These are phyloP conservation scores for Marasmius fiardii DNA, from an alignment of 1,284 basidiomycete species.

Conservation along the genomic window DNA sequence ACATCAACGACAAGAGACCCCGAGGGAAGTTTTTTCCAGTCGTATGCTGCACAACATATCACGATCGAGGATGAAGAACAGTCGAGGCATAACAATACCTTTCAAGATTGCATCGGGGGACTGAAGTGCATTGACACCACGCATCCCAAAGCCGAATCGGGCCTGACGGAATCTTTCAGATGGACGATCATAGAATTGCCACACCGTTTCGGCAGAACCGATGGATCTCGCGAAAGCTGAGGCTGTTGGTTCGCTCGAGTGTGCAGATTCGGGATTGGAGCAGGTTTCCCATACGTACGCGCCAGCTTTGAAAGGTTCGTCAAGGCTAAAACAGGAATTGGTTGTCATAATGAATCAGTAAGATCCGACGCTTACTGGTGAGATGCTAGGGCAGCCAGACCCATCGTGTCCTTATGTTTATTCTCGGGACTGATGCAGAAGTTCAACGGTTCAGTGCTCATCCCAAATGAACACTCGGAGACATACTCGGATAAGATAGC, in stretches of 20 bases:
- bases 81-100: slow-evolving; percentile 18
- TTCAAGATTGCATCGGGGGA: slow-evolving; percentile 25
- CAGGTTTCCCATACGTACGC: slow-evolving; percentile 31
- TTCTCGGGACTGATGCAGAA: slow-evolving; percentile 13
- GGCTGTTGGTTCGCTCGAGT: slow-evolving; percentile 24
- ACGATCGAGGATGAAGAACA: background rate
- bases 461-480: background rate
- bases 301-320: slow-evolving; percentile 32
- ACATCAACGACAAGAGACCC: slow-evolving; percentile 38
- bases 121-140: slow-evolving; percentile 23
- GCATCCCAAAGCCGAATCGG: slow-evolving; percentile 33
- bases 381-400: slow-evolving; percentile 17
- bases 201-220: slow-evolving; percentile 21
- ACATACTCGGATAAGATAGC: slow-evolving; percentile 17
- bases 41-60: slow-evolving; percentile 25
- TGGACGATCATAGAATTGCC: slow-evolving; percentile 26
- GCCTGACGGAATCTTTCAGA: slow-evolving; percentile 23
- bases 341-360: background rate
- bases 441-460: background rate
- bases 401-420: slow-evolving; percentile 25
- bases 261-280: slow-evolving; percentile 25
- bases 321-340: slow-evolving; percentile 21
- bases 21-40: slow-evolving; percentile 29
- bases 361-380: slow-evolving; percentile 9
- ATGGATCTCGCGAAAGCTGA: slow-evolving; percentile 28